phyloP scores from a whole-genome alignment of 306 rosid species.

The Lagenaria siceraria region DNA sequence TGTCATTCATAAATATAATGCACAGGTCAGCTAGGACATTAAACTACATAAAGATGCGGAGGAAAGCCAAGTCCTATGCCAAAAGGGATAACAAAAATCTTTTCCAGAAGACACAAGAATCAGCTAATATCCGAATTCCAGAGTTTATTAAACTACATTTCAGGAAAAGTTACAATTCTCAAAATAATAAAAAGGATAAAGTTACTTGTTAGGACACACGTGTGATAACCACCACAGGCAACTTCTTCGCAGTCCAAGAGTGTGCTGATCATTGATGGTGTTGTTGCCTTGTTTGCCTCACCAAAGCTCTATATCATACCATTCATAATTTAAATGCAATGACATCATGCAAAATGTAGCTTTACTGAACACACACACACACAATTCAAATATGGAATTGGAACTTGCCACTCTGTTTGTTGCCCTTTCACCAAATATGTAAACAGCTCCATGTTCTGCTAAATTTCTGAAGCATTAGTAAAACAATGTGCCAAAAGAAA shows the following conservation, averaged over 20 bases:
- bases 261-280: constrained; percentile 37
- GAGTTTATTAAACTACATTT: background rate
- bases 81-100: background rate
- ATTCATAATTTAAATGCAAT: constrained; percentile 4
- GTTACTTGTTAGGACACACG: constrained; percentile 77
- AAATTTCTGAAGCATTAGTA: constrained; percentile 17
- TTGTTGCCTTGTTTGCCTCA: constrained; percentile 30
- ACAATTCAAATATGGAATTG: background rate
- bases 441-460: constrained; percentile 78
- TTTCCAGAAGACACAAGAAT: background rate
- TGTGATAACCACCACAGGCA: constrained; percentile 94
- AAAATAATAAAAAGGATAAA: constrained; percentile 8
- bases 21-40: background rate
- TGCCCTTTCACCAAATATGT: constrained; percentile 63
- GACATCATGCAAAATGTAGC: background rate
- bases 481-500: background rate
- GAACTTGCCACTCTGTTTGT: constrained; percentile 50
- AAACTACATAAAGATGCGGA: background rate
- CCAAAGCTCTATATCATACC: constrained; percentile 37
- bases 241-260: constrained; percentile 66
- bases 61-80: background rate
- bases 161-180: background rate
- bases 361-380: background rate
- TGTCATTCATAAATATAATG: background rate
- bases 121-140: background rate